A percentile compares a stretch with the other conserved stretches of the same genome.
Evolutionary conservation across 202 grass and related monocot genomes (phyloP).

Genomic region (Saccharum hybrid): DNA sequence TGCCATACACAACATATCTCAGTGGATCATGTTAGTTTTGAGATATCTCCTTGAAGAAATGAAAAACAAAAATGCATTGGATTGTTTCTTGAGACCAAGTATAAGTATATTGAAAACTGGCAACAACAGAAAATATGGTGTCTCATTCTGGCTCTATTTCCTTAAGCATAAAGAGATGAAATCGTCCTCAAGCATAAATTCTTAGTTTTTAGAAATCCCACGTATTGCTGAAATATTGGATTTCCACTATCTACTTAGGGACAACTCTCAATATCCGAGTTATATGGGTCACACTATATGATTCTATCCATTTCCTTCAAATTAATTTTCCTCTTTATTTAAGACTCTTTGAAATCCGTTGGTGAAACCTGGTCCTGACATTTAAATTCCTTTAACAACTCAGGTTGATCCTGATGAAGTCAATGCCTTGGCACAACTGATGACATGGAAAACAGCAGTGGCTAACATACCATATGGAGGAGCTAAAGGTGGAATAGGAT

Average conservation of each 20-base stretch:
- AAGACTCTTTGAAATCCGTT: neutral
- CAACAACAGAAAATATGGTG: neutral
- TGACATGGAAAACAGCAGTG: slow-evolving; percentile 99
- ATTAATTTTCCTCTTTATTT: neutral
- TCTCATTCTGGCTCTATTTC: neutral
- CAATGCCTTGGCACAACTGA: slow-evolving; percentile 95
- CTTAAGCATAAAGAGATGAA: slow-evolving; percentile 24
- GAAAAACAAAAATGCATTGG: neutral
- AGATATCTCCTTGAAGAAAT: neutral
- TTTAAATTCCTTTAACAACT: slow-evolving; percentile 22
- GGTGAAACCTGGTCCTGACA: neutral
- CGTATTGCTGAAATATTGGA: slow-evolving; percentile 1
- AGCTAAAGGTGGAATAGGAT: slow-evolving; percentile 97
- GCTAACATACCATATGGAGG: slow-evolving; percentile 98
- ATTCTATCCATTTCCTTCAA: slow-evolving; percentile 8
- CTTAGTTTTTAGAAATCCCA: slow-evolving; percentile 39
- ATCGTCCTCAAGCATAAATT: slow-evolving; percentile 42
- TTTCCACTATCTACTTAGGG: neutral
- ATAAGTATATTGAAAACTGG: neutral
- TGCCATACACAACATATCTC: neutral
- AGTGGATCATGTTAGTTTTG: slow-evolving; percentile 8
- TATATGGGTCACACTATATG: neutral
- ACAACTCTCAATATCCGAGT: neutral
- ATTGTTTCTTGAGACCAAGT: neutral
- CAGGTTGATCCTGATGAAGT: slow-evolving; percentile 99